phyloP scores from a whole-genome alignment of 139 green algal genomes.

The Tetratostichococcus sp. region DNA sequence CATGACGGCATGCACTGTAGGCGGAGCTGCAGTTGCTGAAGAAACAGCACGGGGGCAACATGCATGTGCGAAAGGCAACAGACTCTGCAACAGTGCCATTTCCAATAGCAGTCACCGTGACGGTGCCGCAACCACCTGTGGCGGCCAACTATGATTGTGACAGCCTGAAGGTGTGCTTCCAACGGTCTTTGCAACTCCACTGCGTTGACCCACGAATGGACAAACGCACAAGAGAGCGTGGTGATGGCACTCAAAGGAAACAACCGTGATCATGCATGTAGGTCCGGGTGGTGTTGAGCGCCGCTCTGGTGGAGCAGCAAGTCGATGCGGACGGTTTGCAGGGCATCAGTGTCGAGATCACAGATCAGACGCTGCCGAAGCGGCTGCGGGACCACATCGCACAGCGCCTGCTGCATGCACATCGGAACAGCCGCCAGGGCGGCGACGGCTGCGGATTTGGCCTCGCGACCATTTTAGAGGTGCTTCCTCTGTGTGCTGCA shows the following conservation, averaged over 20 bases:
- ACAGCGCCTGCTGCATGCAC: background rate
- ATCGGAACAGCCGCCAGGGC: background rate
- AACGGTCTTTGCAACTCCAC: background rate
- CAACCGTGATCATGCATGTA: no score
- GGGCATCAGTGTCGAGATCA: background rate
- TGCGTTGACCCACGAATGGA: no score
- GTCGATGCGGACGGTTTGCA: no score
- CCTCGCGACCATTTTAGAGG: no score
- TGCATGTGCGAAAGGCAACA: background rate
- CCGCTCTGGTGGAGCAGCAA: no score
- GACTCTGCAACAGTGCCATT: background rate
- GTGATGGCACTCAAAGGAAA: no score
- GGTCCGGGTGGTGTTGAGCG: no score
- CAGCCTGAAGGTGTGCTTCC: background rate
- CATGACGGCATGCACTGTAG: background rate
- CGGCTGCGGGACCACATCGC: background rate
- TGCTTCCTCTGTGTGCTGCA: no score
- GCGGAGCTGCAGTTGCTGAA: background rate
- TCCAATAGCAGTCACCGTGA: background rate
- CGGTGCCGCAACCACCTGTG: background rate
- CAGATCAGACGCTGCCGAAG: background rate
- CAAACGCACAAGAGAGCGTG: no score
- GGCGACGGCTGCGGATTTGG: background rate
- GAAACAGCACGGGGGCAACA: background rate
- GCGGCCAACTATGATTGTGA: background rate